Evolutionary conservation across 73 alveolate genomes (phyloP), one percentile per base, ranked within the genome.

Genomic region (Symbiodinium natans): DNA sequence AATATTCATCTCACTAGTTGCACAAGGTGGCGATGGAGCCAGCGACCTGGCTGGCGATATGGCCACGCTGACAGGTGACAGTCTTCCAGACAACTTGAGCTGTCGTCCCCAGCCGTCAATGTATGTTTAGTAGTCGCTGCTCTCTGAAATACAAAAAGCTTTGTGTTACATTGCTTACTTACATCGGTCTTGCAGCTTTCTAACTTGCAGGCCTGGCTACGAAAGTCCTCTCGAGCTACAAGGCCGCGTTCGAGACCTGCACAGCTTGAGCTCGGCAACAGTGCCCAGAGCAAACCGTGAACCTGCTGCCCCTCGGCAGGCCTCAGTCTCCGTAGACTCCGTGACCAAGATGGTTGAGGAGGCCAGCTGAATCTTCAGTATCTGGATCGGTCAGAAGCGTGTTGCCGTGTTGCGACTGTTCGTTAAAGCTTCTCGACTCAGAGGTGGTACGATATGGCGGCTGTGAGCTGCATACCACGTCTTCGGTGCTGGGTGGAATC

Each of bases 401-500:
- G 68, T 27, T 52, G 68, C 13, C 19, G 56, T 43, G 56, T 11
- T 43, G 56, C 13, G 68, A 21, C 68, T 52, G 29, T 27, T 52
- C 13, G 68, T 52, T 52, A 27, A 52, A 4, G 68, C 13, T 17
- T 21, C 68, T 52, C 29, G 27, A 52, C 68, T 52, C 68, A 5
- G 99, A 99, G 99, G 99, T 99, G 75, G 99, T 99, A 48, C 94
- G 99, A 85, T 99, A 95, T 94, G 99, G 99, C 71, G 99, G 99
- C 82, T 95, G 99, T 23, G 99, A 94, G 98, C 99, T 99, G 41
- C 99, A 99, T 95, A 99, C 99, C 38, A 99, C 99, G 52, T 93
- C 99, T 46, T 99, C 99, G 38, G 99, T 99, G 33, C 95, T 99
- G 11, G 99, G 99, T 39, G 99, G 99, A 43, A 99, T 99, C 54